Conservation (phyloP, 805 yeast species). For the Osmozyma mogii region DNA sequence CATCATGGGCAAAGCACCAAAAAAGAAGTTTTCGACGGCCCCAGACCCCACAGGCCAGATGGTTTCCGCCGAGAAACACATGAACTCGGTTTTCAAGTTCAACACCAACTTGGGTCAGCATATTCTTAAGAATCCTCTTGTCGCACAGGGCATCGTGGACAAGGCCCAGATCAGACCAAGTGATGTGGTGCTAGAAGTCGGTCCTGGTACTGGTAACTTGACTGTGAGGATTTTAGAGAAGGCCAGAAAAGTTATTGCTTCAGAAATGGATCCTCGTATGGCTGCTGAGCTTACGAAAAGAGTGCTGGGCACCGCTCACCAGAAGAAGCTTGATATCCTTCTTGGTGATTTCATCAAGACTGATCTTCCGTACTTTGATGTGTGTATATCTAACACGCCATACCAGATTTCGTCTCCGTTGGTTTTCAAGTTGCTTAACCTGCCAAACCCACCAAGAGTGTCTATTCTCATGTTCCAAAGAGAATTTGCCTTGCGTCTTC, state of each 20-base stretch:
- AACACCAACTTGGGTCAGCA: slow-evolving; percentile 97
- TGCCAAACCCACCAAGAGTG: slow-evolving; percentile 90
- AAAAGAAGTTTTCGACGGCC: slow-evolving; percentile 48
- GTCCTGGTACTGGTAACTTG: slow-evolving; percentile 98
- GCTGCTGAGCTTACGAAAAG: slow-evolving; percentile 97
- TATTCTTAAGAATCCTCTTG: slow-evolving; percentile 89
- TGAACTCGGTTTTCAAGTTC: slow-evolving; percentile 87
- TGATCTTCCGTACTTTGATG: slow-evolving; percentile 89
- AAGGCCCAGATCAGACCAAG: slow-evolving; percentile 90
- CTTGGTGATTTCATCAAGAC: slow-evolving; percentile 96
- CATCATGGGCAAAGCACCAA: slow-evolving; percentile 55
- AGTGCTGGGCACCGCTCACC: slow-evolving; percentile 94
- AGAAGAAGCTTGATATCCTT: slow-evolving; percentile 83
- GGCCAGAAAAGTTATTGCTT: slow-evolving; percentile 91
- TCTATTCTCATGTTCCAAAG: slow-evolving; percentile 96
- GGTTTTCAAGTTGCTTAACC: slow-evolving; percentile 84
- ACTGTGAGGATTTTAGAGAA: slow-evolving; percentile 88
- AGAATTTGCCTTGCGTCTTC: slow-evolving; percentile 86
- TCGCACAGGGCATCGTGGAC: slow-evolving; percentile 97
- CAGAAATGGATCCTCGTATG: slow-evolving; percentile 99
- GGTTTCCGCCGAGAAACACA: slow-evolving; percentile 63
- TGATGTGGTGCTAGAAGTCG: slow-evolving; percentile 90
- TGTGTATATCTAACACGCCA: slow-evolving; percentile 95
- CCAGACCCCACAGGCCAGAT: slow-evolving; percentile 42
- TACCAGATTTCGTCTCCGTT: slow-evolving; percentile 96